A percentile compares a stretch with the other conserved stretches of the same genome.
Conservation (phyloP, 345 rosid species). For the Syzygium jambos region DNA sequence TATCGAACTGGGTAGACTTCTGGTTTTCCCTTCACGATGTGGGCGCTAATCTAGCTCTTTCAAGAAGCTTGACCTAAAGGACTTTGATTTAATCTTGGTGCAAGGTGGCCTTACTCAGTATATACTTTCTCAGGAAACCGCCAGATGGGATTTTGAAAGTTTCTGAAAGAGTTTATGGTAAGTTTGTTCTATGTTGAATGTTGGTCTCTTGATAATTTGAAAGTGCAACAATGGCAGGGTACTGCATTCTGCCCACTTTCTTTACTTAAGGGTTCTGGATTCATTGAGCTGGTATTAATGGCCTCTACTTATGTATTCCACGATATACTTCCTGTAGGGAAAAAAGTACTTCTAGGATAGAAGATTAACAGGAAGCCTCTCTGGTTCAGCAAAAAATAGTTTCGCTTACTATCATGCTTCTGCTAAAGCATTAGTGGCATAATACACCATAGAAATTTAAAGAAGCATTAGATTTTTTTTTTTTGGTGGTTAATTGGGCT, state of each 20-base stretch:
- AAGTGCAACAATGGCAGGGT: not conserved
- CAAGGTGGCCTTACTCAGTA: conserved; percentile 62
- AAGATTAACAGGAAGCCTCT: not conserved
- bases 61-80: not conserved
- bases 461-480: too few relatives aligned
- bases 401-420: not conserved
- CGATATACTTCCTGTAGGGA: not conserved
- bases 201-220: not conserved
- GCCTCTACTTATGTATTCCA: not conserved
- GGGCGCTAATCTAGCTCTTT: not conserved
- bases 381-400: not conserved
- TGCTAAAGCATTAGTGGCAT: too few relatives aligned
- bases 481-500: too few relatives aligned
- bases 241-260: not conserved
- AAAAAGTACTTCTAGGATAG: not conserved
- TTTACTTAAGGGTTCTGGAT: not conserved
- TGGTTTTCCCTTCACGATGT: not conserved
- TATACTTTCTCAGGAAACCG: conserved; percentile 66
- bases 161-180: conserved; percentile 73
- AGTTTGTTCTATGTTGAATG: not conserved
- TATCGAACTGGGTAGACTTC: too few relatives aligned
- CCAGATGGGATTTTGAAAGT: conserved; percentile 95
- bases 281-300: not conserved
- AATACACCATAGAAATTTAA: too few relatives aligned
- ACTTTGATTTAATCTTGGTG: not conserved